Evolutionary conservation across 2,329 filamentous ascomycete genomes (phyloP).

Genomic region (Juglanconis sp.): DNA sequence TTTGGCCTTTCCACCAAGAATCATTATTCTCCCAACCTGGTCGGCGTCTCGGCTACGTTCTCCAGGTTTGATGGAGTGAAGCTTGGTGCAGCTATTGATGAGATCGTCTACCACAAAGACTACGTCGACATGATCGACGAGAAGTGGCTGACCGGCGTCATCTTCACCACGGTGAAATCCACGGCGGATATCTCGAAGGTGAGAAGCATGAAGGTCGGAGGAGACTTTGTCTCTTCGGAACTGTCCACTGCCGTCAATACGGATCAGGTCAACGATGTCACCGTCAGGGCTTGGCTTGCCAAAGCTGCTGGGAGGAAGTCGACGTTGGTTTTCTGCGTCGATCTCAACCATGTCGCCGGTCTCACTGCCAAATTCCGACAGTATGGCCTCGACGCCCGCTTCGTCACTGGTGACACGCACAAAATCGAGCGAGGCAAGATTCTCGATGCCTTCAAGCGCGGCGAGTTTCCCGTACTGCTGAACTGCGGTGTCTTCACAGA

Average conservation of each 20-base stretch:
- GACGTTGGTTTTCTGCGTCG: slow-evolving; percentile 91
- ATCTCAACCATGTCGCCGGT: slow-evolving; percentile 74
- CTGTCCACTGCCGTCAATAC: slow-evolving; percentile 84
- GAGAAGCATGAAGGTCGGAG: slow-evolving; percentile 55
- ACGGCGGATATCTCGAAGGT: slow-evolving; percentile 76
- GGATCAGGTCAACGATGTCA: slow-evolving; percentile 73
- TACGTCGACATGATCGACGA: slow-evolving; percentile 71
- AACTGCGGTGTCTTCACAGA: slow-evolving; percentile 98
- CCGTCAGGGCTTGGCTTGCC: slow-evolving; percentile 79
- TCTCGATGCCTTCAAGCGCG: slow-evolving; percentile 71
- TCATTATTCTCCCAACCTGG: slow-evolving; percentile 59
- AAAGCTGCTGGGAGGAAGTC: slow-evolving; percentile 73
- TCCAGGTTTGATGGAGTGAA: slow-evolving; percentile 78
- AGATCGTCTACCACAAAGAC: slow-evolving; percentile 91
- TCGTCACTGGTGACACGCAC: slow-evolving; percentile 79
- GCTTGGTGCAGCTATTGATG: slow-evolving; percentile 81
- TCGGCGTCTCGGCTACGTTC: slow-evolving; percentile 80
- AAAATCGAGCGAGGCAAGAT: slow-evolving; percentile 64
- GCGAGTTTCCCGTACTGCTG: slow-evolving; percentile 80
- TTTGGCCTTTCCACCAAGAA: slow-evolving; percentile 62
- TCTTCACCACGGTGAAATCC: slow-evolving; percentile 89
- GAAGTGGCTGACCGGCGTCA: slow-evolving; percentile 86
- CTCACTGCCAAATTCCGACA: slow-evolving; percentile 74
- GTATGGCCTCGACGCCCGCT: slow-evolving; percentile 77
- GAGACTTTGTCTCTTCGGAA: slow-evolving; percentile 78